Conservation (phyloP, 2,329 filamentous ascomycete species). For the Pseudomassariella vexata region DNA sequence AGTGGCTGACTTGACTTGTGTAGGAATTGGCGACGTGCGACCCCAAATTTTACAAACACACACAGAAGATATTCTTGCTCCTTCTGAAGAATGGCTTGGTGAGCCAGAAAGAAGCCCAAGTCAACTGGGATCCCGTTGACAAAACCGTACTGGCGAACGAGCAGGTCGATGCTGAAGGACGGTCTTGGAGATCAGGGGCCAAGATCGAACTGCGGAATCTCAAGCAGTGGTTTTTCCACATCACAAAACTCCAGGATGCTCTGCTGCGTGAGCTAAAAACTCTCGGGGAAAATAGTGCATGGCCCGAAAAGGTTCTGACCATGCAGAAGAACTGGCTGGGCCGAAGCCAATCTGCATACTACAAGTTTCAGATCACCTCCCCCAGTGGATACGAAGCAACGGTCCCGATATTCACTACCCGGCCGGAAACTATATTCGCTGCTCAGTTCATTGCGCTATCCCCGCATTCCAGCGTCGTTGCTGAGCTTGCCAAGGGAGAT, state of each 20-base stretch:
- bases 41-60: slow-evolving; percentile 83
- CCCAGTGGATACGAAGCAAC: slow-evolving; percentile 34
- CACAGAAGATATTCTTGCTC: slow-evolving; percentile 77
- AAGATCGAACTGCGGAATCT: slow-evolving; percentile 73
- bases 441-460: slow-evolving; percentile 81
- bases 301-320: slow-evolving; percentile 76
- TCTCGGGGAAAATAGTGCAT: slow-evolving; percentile 57
- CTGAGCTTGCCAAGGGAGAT: slow-evolving; percentile 52
- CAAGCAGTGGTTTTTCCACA: slow-evolving; percentile 87
- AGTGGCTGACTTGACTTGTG: slow-evolving; percentile 9
- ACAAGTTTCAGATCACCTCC: slow-evolving; percentile 61
- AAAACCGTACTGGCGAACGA: slow-evolving; percentile 88
- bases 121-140: slow-evolving; percentile 88
- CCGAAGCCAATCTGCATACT: slow-evolving; percentile 64
- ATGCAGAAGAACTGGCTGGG: slow-evolving; percentile 91
- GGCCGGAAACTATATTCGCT: slow-evolving; percentile 81
- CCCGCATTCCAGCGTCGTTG: slow-evolving; percentile 64
- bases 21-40: slow-evolving; percentile 82
- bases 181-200: slow-evolving; percentile 82
- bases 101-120: slow-evolving; percentile 75
- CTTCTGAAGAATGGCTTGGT: slow-evolving; percentile 69
- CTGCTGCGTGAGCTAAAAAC: slow-evolving; percentile 65
- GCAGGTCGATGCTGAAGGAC: slow-evolving; percentile 81
- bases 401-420: slow-evolving; percentile 75
- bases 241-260: slow-evolving; percentile 70